Percentiles rank a stretch among this genome's conserved stretches.
Evolutionary conservation across 2,329 filamentous ascomycete genomes (phyloP).

Genomic region (Podosphaera fusca): DNA sequence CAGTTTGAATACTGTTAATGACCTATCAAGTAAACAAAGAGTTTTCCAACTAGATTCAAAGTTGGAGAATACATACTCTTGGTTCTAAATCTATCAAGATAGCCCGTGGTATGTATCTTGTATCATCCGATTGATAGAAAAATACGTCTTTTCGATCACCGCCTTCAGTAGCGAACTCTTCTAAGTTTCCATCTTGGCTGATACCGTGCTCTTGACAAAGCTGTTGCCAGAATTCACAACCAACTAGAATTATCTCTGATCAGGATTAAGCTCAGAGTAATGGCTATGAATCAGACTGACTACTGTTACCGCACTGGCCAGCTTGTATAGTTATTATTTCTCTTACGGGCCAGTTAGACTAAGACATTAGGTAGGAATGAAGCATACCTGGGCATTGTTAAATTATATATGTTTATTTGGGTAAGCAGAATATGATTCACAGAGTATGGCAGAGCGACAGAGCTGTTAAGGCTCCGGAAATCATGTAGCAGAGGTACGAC

Average conservation of each 20-base stretch:
- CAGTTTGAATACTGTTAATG: constrained; percentile 76
- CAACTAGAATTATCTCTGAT: constrained; percentile 33
- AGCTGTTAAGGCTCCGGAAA: too few species aligned
- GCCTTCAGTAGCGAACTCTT: constrained; percentile 93
- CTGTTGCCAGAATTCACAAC: constrained; percentile 97
- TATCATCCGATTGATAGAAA: constrained; percentile 98
- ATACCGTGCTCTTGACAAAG: constrained; percentile 96
- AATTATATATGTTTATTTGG: constrained; percentile 5
- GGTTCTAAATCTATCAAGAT: constrained; percentile 92
- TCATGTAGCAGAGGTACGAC: too few species aligned
- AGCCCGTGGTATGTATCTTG: constrained; percentile 86
- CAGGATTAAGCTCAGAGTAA: neutral
- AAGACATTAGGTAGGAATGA: neutral
- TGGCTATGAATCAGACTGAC: constrained; percentile 31
- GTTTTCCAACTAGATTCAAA: neutral
- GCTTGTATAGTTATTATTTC: constrained; percentile 99
- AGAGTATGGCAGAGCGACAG: too few species aligned
- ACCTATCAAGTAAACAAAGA: constrained; percentile 26
- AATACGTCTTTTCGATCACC: constrained; percentile 97
- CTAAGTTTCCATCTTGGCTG: constrained; percentile 86
- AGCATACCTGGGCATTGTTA: constrained; percentile 16
- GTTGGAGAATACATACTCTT: constrained; percentile 29
- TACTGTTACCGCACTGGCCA: constrained; percentile 98
- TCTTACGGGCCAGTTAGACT: constrained; percentile 23
- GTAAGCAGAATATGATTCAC: neutral